phyloP scores from a whole-genome alignment of 495 filamentous ascomycete genomes.

The Rusavskia elegans region DNA sequence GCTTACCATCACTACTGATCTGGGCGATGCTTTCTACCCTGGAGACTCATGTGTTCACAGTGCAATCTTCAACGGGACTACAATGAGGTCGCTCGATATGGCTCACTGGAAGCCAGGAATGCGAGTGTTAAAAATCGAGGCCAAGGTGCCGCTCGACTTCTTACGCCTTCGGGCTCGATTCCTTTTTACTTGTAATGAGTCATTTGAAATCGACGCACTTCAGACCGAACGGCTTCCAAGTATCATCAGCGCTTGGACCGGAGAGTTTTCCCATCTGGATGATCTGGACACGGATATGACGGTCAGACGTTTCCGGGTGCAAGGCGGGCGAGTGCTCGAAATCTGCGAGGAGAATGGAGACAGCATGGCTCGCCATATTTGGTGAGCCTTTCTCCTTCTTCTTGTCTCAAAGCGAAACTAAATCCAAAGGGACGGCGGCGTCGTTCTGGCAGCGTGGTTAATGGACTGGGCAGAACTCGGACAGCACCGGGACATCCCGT shows the following conservation, averaged over 20 bases:
- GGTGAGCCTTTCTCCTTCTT: slow-evolving; percentile 34
- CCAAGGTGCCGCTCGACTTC: slow-evolving; percentile 4
- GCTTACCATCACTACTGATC: slow-evolving; percentile 76
- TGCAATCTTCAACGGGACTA: slow-evolving; percentile 3
- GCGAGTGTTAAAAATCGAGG: slow-evolving; percentile 29
- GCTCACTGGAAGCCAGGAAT: slow-evolving; percentile 35
- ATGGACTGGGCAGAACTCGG: slow-evolving; percentile 5
- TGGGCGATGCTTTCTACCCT: slow-evolving; percentile 72
- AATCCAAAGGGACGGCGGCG: slow-evolving; percentile 47
- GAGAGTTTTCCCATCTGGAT: slow-evolving; percentile 24
- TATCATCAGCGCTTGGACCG: slow-evolving; percentile 42
- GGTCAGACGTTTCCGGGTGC: slow-evolving; percentile 31
- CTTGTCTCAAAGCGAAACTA: slow-evolving; percentile 3
- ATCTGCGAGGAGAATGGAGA: slow-evolving; percentile 89
- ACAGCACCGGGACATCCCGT: slow-evolving; percentile 1
- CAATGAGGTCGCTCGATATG: neutral
- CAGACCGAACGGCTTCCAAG: slow-evolving; percentile 17
- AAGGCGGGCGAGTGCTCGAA: slow-evolving; percentile 13
- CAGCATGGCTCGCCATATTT: slow-evolving; percentile 88
- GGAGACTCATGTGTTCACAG: slow-evolving; percentile 38
- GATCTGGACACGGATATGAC: slow-evolving; percentile 30
- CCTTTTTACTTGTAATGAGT: neutral
- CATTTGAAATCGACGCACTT: neutral
- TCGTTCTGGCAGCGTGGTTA: slow-evolving; percentile 36
- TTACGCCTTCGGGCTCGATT: neutral